These are phyloP conservation scores for Trichothecium sympodiale DNA, from an alignment of 2,329 filamentous ascomycete genomes.

Conservation along the genomic window DNA sequence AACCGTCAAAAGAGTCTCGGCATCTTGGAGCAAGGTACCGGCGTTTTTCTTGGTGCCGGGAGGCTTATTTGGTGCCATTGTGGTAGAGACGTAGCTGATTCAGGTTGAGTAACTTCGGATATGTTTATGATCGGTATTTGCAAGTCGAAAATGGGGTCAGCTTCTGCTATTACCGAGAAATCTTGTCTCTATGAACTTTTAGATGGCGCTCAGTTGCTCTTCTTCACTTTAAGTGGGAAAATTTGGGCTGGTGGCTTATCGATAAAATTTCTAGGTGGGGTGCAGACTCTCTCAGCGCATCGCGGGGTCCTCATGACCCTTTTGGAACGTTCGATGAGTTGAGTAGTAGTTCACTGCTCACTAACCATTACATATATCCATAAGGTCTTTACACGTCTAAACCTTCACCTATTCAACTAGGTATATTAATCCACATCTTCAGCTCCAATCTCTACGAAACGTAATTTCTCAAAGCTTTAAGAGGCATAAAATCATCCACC, in stretches of 20 bases:
- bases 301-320: not conserved
- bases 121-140: not conserved
- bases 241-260: constrained; percentile 7
- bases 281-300: not conserved
- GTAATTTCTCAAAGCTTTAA: too few relatives aligned
- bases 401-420: too few relatives aligned
- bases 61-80: constrained; percentile 31
- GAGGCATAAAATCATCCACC: constrained; percentile 10
- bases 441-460: too few relatives aligned
- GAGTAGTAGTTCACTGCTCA: too few relatives aligned
- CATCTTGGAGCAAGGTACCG: constrained; percentile 23
- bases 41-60: constrained; percentile 15
- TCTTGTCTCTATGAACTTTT: too few relatives aligned
- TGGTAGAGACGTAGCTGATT: constrained; percentile 5
- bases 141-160: not conserved
- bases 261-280: constrained; percentile 4
- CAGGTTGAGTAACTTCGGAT: not conserved
- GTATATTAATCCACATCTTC: too few relatives aligned
- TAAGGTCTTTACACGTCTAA: too few relatives aligned
- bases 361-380: too few relatives aligned
- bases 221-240: constrained; percentile 3
- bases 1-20: constrained; percentile 29
- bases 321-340: too few relatives aligned
- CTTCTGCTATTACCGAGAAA: not conserved
- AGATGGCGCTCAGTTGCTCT: not conserved